Conservation (phyloP, 768 basidiomycete species). For the Porpolomopsis calyptriformis region DNA sequence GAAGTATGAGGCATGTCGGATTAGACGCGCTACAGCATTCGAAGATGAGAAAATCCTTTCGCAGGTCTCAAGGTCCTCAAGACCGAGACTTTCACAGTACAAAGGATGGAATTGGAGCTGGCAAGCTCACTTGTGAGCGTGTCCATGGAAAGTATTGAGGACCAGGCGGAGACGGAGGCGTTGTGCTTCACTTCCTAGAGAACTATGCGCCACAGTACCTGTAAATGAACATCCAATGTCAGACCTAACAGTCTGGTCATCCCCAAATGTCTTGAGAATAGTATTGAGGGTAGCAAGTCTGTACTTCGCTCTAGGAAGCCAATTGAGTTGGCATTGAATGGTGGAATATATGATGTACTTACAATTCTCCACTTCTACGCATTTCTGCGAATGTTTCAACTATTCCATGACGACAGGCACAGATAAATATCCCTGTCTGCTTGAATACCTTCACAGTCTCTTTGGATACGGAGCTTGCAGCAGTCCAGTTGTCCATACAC, state of each 20-base stretch:
- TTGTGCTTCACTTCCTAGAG: constrained; percentile 11
- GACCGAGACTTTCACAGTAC: constrained; percentile 14
- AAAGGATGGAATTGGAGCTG: constrained; percentile 15
- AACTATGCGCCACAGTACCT: constrained; percentile 15
- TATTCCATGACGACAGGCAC: constrained; percentile 25
- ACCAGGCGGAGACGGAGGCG: constrained; percentile 5
- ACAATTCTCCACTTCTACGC: constrained; percentile 28
- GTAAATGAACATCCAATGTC: constrained; percentile 22
- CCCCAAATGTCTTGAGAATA: constrained; percentile 15
- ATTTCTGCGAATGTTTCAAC: constrained; percentile 23
- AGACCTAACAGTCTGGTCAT: constrained; percentile 15
- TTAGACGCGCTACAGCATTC: constrained; percentile 13
- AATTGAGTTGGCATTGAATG: neutral
- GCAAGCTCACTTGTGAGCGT: constrained; percentile 21
- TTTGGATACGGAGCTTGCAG: constrained; percentile 19
- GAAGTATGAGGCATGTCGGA: constrained; percentile 11
- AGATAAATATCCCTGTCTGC: constrained; percentile 28
- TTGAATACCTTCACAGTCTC: constrained; percentile 23
- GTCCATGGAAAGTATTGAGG: constrained; percentile 19
- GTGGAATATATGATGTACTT: constrained; percentile 11
- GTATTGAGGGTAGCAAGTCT: constrained; percentile 15
- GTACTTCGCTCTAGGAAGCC: constrained; percentile 19
- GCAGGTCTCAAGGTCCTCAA: constrained; percentile 18
- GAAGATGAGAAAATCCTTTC: constrained; percentile 12
- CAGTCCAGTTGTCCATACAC: constrained; percentile 25